Percentiles rank a stretch among this genome's conserved stretches.
These are phyloP conservation scores for Agapanthus africanus DNA, from an alignment of 106 monocot species.

Conservation along the genomic window DNA sequence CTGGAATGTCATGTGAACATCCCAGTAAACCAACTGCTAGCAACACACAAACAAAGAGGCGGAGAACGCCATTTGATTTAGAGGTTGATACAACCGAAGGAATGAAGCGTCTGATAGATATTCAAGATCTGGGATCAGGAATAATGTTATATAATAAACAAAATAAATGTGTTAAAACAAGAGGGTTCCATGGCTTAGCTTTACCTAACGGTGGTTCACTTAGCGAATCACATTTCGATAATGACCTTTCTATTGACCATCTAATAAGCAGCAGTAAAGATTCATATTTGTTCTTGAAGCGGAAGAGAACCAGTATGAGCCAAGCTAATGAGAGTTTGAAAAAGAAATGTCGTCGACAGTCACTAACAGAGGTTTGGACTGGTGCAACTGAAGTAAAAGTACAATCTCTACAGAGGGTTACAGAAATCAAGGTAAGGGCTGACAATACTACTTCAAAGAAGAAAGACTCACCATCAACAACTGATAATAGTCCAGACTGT, in stretches of 20 bases:
- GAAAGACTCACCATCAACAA: slow-evolving; percentile 6
- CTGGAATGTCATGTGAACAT: slow-evolving; percentile 26
- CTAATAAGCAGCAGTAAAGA: slow-evolving; percentile 15
- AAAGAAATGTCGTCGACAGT: slow-evolving; percentile 39
- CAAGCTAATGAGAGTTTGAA: slow-evolving; percentile 32
- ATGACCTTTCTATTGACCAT: slow-evolving; percentile 16
- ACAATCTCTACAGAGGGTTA: slow-evolving; percentile 32
- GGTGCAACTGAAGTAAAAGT: slow-evolving; percentile 23
- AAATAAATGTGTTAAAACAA: background rate
- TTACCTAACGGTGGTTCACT: slow-evolving; percentile 24
- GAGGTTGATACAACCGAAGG: slow-evolving; percentile 45
- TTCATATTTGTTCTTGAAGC: slow-evolving; percentile 31
- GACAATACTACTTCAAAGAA: slow-evolving; percentile 21
- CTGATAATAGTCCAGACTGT: slow-evolving; percentile 20
- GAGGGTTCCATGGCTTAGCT: no score
- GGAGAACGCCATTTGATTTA: slow-evolving; percentile 43
- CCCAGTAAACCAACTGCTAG: slow-evolving; percentile 3
- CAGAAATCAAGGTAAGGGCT: slow-evolving; percentile 7
- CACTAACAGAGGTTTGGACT: slow-evolving; percentile 31
- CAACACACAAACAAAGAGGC: slow-evolving; percentile 23
- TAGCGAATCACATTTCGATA: slow-evolving; percentile 14
- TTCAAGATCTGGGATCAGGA: slow-evolving; percentile 50
- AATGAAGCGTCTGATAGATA: slow-evolving; percentile 51
- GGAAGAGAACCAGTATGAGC: slow-evolving; percentile 14
- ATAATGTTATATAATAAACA: slow-evolving; percentile 15